Base-by-base conservation (phyloP, 345 rosid species). In the Mallotus nudiflorus region DNA sequence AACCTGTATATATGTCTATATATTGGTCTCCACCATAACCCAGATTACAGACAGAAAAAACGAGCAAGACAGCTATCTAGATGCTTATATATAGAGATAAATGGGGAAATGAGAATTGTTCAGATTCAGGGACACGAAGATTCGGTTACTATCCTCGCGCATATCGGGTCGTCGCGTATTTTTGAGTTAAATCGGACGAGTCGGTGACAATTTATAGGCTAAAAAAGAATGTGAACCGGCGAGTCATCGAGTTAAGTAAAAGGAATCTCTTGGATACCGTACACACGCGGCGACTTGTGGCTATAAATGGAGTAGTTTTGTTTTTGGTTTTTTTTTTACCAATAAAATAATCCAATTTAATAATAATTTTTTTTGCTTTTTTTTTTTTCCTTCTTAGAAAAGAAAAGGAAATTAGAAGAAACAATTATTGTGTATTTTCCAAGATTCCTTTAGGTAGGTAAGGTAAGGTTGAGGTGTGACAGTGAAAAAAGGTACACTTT, bases 281-380 rank as follows among this genome's bases (percentile, higher is more conserved):
- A 78, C 22, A 62, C 79, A 84, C 81, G 88, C 84, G 88, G 88
- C 89, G 83, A 82, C 75, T 78, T 75, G 85, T 67, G 35, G 55
- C 67, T 62, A 65, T 19, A 50, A 59, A 15, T 52, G 5, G 16
- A 9, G 19, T 28, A 12, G n/a, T n/a, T 37, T 40, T 55, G 0
- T 3, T 65, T 75, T 51, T 25, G 14, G 7, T 37, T n/a, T n/a
- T n/a, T n/a, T n/a, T n/a, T n/a, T n/a, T n/a, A n/a, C n/a, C n/a
- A n/a, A n/a, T n/a, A n/a, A n/a, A 66, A 22, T 6, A 65, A 16
- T 39, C 42, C 9, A 9, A 39, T 39, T 39, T 39, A 71, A 45
- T 63, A 4, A n/a, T n/a, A n/a, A n/a, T n/a, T n/a, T n/a, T n/a
- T n/a, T n/a, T n/a, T n/a, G n/a, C n/a, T n/a, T n/a, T n/a, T n/a